phyloP scores from a whole-genome alignment of 2,329 filamentous ascomycete genomes.

The Dactylellina parvicollis region DNA sequence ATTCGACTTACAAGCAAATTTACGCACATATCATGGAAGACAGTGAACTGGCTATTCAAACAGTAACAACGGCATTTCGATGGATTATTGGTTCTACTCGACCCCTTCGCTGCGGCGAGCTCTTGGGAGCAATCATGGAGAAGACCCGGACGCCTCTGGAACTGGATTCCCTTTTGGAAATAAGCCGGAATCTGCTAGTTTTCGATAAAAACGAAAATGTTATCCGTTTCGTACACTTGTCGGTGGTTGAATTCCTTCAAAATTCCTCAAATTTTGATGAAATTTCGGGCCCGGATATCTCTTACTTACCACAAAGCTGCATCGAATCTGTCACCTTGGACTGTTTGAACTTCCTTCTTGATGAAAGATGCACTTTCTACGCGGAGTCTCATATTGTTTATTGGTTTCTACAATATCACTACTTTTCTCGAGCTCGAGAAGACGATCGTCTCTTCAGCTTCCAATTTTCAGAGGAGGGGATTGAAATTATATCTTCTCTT shows the following conservation, averaged over 20 bases:
- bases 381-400: not conserved
- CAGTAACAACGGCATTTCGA: constrained; percentile 35
- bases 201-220: constrained; percentile 44
- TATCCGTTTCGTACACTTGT: constrained; percentile 56
- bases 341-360: not conserved
- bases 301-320: not conserved
- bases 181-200: constrained; percentile 54
- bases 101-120: constrained; percentile 20
- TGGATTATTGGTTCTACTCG: constrained; percentile 48
- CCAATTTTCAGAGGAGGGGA: too few species aligned
- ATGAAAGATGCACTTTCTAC: not conserved
- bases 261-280: too few species aligned
- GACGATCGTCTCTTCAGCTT: too few species aligned
- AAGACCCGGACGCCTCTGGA: not conserved
- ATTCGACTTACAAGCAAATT: constrained; percentile 36
- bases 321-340: not conserved
- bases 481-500: too few species aligned
- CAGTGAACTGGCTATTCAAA: not conserved
- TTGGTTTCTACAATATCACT: not conserved
- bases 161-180: constrained; percentile 23
- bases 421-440: not conserved
- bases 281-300: not conserved
- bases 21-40: constrained; percentile 16
- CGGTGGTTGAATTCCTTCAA: constrained; percentile 53
- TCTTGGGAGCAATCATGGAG: constrained; percentile 20